Evolutionary conservation across 2,329 filamentous ascomycete species (phyloP).

Genomic region (Chaetomiaceae sp.): DNA sequence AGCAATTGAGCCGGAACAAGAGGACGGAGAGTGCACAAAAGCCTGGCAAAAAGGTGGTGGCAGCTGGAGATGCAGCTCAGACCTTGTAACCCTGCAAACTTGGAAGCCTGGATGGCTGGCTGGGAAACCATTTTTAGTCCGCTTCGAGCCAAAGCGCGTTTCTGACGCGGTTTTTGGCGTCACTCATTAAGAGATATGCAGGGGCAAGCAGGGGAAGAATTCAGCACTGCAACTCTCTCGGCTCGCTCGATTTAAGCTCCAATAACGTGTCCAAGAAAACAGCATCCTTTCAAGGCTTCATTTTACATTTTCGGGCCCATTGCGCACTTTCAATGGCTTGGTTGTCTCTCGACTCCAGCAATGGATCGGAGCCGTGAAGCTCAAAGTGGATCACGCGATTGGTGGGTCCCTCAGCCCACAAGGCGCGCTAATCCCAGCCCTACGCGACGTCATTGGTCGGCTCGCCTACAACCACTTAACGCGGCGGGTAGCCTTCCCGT

Average conservation of each 20-base stretch:
- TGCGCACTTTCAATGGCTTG: neutral
- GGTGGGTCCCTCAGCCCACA: neutral
- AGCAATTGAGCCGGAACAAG: neutral
- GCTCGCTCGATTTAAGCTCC: neutral
- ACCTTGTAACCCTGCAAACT: conserved; percentile 11
- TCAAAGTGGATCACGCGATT: neutral
- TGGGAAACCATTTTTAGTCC: conserved; percentile 9
- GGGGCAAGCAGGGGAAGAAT: neutral
- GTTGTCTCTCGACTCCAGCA: neutral
- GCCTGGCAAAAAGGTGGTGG: conserved; percentile 6
- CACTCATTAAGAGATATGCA: conserved; percentile 20
- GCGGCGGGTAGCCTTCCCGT: conserved; percentile 5
- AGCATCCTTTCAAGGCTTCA: no score
- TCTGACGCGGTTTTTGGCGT: conserved; percentile 27
- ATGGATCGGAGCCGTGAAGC: neutral
- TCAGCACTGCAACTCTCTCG: neutral
- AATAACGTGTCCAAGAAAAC: no score
- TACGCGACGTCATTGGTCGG: conserved; percentile 23
- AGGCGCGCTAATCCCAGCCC: conserved; percentile 22
- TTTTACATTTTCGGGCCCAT: neutral
- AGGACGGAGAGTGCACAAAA: conserved; percentile 7
- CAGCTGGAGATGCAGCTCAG: conserved; percentile 5
- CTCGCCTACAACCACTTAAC: conserved; percentile 22
- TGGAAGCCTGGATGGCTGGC: conserved; percentile 11
- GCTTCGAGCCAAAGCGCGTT: conserved; percentile 19